Conservation (phyloP, 805 yeast genomes). For the Sugiyamaella americana region DNA sequence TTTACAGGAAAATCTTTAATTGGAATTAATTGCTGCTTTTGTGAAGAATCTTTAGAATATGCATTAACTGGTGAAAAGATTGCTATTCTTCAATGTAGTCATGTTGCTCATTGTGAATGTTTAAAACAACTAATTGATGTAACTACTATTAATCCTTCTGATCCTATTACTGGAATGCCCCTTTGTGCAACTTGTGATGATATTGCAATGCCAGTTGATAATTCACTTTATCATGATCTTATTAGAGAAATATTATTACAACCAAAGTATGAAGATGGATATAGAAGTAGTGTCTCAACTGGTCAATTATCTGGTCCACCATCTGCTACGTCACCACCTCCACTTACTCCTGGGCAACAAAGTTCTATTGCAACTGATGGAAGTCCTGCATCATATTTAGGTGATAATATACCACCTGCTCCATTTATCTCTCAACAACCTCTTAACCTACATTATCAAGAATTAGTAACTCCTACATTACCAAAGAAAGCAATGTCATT, state of each 20-base stretch:
- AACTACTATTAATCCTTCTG: background rate
- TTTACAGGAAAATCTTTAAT: constrained; percentile 1
- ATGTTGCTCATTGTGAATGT: constrained; percentile 20
- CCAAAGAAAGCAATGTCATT: background rate
- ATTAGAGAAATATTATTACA: constrained; percentile 6
- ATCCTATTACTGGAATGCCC: constrained; percentile 11
- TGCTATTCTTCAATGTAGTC: constrained; percentile 15
- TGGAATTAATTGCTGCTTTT: constrained; percentile 18
- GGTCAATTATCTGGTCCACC: background rate
- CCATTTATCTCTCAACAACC: no score
- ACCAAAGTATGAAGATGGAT: background rate
- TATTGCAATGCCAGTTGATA: constrained; percentile 13
- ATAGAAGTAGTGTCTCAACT: background rate
- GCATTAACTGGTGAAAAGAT: constrained; percentile 16
- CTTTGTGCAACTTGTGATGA: constrained; percentile 18
- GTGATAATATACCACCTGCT: no score
- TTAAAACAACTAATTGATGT: constrained; percentile 12
- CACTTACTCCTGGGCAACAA: background rate
- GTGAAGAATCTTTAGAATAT: constrained; percentile 20
- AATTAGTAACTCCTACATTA: background rate
- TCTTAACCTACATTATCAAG: no score
- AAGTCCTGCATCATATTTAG: background rate
- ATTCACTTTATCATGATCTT: constrained; percentile 10
- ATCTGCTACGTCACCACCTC: constrained; percentile 3
- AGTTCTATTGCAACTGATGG: background rate